Evolutionary conservation across 2,329 filamentous ascomycete species (phyloP).

Genomic region (Fusarium xylarioides): DNA sequence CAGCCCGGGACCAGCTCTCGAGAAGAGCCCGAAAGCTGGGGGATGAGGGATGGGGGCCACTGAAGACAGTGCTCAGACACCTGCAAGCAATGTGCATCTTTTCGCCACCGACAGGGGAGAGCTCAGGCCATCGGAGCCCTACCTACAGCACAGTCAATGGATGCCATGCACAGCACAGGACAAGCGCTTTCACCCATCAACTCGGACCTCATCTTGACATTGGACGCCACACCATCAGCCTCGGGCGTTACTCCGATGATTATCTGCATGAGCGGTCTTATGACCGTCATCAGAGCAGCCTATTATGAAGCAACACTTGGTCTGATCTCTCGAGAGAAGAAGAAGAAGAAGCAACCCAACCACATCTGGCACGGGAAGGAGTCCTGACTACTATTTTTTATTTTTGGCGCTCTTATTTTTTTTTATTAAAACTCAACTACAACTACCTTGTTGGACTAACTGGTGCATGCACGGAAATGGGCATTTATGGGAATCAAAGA

Average conservation of each 20-base stretch:
- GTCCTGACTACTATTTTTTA: constrained; percentile 14
- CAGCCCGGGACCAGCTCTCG: background rate
- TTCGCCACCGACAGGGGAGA: constrained; percentile 21
- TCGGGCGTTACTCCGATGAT: constrained; percentile 12
- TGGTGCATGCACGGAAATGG: constrained; percentile 37
- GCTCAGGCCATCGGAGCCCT: background rate
- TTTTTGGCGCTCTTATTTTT: constrained; percentile 23
- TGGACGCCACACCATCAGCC: constrained; percentile 34
- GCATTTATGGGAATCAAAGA: constrained; percentile 34
- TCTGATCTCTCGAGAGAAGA: background rate
- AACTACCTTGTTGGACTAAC: constrained; percentile 3
- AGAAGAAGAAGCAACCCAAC: constrained; percentile 3
- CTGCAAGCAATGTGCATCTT: constrained; percentile 4
- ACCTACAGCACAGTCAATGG: background rate
- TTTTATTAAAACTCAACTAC: constrained; percentile 3
- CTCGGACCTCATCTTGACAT: constrained; percentile 1
- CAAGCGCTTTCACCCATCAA: constrained; percentile 6
- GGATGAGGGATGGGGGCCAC: constrained; percentile 10
- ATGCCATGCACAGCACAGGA: background rate
- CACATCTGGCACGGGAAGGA: constrained; percentile 21
- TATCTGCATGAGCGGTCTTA: constrained; percentile 22
- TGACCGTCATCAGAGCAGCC: constrained; percentile 10
- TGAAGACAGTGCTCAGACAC: constrained; percentile 4
- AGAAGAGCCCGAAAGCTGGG: background rate
- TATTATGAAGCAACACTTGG: constrained; percentile 10